A percentile compares a stretch with the other conserved stretches of the same genome.
Evolutionary conservation across 2,329 filamentous ascomycete genomes (phyloP).

Genomic region (Pseudocercospora ulei): DNA sequence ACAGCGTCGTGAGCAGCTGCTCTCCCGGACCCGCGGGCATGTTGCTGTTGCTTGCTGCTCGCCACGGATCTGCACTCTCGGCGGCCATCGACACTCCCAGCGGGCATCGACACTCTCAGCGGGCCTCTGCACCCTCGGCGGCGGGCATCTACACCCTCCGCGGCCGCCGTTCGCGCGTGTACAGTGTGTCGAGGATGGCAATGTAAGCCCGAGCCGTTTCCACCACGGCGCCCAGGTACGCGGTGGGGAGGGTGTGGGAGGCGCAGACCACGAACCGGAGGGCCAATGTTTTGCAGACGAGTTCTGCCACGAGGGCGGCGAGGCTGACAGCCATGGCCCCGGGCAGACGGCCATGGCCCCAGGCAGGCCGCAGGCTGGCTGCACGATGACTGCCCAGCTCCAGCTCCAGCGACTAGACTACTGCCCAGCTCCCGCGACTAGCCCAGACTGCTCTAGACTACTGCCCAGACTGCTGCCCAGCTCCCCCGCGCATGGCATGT

Average conservation of each 20-base stretch:
- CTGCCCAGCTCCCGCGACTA: too few species aligned
- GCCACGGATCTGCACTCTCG: not conserved
- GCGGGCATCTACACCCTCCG: constrained; percentile 16
- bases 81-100: too few species aligned
- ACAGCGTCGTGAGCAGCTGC: constrained; percentile 42
- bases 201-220: constrained; percentile 28
- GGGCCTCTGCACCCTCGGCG: too few species aligned
- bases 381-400: not conserved
- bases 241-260: constrained; percentile 17
- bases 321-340: constrained; percentile 11
- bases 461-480: too few species aligned
- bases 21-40: constrained; percentile 45
- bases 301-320: constrained; percentile 16
- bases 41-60: constrained; percentile 9
- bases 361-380: not conserved
- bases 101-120: too few species aligned
- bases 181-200: constrained; percentile 25
- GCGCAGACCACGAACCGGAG: constrained; percentile 17
- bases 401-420: too few species aligned
- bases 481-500: constrained; percentile 3
- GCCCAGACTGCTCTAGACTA: too few species aligned
- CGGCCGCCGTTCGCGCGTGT: constrained; percentile 21
- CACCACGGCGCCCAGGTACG: constrained; percentile 26
- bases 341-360: constrained; percentile 9
- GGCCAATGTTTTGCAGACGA: constrained; percentile 14